These are phyloP conservation scores for Chrysosporium queenslandicum DNA, from an alignment of 2,329 filamentous ascomycete genomes.

Conservation along the genomic window DNA sequence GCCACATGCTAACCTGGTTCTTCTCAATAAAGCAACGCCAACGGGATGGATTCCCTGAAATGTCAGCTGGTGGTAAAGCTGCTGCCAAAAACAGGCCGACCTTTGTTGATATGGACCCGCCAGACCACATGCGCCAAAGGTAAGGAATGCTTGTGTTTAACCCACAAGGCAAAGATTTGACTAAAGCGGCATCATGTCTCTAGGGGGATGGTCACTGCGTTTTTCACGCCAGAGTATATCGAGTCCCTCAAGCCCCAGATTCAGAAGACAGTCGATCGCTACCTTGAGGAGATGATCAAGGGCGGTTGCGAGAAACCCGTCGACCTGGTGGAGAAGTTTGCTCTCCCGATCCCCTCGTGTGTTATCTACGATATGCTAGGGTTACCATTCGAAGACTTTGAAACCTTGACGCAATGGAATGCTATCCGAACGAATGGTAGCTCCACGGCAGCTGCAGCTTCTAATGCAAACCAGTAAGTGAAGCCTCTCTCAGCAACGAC, in stretches of 20 bases:
- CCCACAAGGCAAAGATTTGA: not conserved
- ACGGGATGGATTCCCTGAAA: constrained; percentile 40
- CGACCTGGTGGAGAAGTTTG: constrained; percentile 41
- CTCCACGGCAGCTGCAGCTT: constrained; percentile 39
- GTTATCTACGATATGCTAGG: constrained; percentile 45
- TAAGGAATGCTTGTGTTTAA: constrained; percentile 14
- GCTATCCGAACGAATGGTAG: constrained; percentile 42
- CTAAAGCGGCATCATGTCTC: not conserved
- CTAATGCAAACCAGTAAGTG: constrained; percentile 36
- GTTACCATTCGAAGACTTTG: constrained; percentile 40
- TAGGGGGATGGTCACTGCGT: constrained; percentile 39
- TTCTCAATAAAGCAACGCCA: constrained; percentile 27
- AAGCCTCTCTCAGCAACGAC: not conserved
- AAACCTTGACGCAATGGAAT: constrained; percentile 40
- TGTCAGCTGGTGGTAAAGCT: constrained; percentile 39
- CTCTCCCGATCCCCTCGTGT: constrained; percentile 42
- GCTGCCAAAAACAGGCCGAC: constrained; percentile 43
- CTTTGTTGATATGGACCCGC: constrained; percentile 45
- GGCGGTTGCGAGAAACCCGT: constrained; percentile 33
- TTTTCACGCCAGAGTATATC: constrained; percentile 36
- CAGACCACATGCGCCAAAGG: constrained; percentile 41
- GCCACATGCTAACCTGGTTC: not conserved
- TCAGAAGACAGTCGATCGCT: constrained; percentile 37
- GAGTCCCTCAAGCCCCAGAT: constrained; percentile 39
- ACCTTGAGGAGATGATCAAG: constrained; percentile 35